Percentiles rank a stretch among this genome's conserved stretches.
These are phyloP conservation scores for Arthrobotrys megalospora DNA, from an alignment of 2,329 filamentous ascomycete genomes.

Conservation along the genomic window DNA sequence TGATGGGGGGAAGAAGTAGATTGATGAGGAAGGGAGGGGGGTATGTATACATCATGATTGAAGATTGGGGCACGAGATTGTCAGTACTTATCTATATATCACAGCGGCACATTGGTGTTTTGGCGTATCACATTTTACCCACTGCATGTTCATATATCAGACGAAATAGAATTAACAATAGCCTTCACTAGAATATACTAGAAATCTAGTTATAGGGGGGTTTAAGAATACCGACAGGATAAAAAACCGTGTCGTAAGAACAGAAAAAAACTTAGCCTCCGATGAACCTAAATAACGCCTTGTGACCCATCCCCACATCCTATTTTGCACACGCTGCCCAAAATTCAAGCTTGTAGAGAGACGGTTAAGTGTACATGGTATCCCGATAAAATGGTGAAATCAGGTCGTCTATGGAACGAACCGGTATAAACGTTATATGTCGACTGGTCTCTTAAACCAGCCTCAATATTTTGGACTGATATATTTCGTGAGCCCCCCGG, in stretches of 20 bases:
- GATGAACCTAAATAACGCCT: slow-evolving; percentile 46
- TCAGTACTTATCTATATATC: neutral
- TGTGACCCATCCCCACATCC: slow-evolving; percentile 6
- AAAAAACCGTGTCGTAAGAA: neutral
- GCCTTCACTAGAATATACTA: neutral
- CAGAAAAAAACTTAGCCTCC: slow-evolving; percentile 11
- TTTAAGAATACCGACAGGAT: slow-evolving; percentile 8
- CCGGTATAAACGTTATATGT: slow-evolving; percentile 6
- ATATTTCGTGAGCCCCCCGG: neutral
- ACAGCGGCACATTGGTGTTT: neutral
- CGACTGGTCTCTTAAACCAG: no score
- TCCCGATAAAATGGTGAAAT: slow-evolving; percentile 24
- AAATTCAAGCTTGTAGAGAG: slow-evolving; percentile 12
- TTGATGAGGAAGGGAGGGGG: no score
- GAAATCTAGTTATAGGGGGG: slow-evolving; percentile 8
- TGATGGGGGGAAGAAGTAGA: slow-evolving; percentile 39
- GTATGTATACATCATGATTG: slow-evolving; percentile 19
- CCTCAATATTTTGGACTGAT: neutral
- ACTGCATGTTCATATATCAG: neutral
- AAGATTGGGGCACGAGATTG: neutral
- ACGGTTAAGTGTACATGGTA: slow-evolving; percentile 48
- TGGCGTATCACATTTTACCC: neutral
- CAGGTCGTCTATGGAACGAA: slow-evolving; percentile 13
- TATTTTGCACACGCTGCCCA: slow-evolving; percentile 21
- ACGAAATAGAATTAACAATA: neutral